A percentile compares a stretch with the other conserved stretches of the same genome.
Conservation (phyloP, 768 basidiomycete genomes). For the Tulasnella sp. region DNA sequence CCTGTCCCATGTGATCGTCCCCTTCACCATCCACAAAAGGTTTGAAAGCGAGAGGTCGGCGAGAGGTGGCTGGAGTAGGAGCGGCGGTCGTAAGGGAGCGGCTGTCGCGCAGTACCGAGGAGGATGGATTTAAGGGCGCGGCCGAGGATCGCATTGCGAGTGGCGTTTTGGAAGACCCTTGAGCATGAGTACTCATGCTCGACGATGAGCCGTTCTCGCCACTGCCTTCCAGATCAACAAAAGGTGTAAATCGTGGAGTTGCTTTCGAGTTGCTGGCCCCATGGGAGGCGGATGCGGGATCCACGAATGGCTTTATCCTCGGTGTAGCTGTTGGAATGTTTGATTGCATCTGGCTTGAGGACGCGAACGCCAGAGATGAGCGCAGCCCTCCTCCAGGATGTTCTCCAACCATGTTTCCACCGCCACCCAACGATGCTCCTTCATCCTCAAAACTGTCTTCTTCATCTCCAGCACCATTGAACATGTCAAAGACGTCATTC, state of each 20-base stretch:
- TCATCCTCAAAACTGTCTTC: constrained; percentile 25
- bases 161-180: background rate
- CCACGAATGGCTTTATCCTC: constrained; percentile 5
- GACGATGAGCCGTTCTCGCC: background rate
- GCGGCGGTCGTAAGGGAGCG: background rate
- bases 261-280: constrained; percentile 3
- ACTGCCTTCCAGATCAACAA: constrained; percentile 11
- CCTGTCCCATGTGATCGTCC: no score
- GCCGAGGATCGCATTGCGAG: background rate
- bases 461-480: constrained; percentile 37
- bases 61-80: background rate
- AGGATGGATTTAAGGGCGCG: background rate
- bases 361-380: no score
- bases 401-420: background rate
- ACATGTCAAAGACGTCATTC: constrained; percentile 90
- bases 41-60: constrained; percentile 5
- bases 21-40: constrained; percentile 8
- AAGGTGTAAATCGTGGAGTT: constrained; percentile 10
- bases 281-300: background rate
- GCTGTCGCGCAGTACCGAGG: constrained; percentile 15
- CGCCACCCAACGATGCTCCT: constrained; percentile 13
- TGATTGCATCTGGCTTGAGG: no score
- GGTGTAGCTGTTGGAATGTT: background rate
- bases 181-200: background rate
- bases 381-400: background rate